These are phyloP conservation scores for Lecanosticta acicola DNA, from an alignment of 2,329 filamentous ascomycete genomes.

Conservation along the genomic window DNA sequence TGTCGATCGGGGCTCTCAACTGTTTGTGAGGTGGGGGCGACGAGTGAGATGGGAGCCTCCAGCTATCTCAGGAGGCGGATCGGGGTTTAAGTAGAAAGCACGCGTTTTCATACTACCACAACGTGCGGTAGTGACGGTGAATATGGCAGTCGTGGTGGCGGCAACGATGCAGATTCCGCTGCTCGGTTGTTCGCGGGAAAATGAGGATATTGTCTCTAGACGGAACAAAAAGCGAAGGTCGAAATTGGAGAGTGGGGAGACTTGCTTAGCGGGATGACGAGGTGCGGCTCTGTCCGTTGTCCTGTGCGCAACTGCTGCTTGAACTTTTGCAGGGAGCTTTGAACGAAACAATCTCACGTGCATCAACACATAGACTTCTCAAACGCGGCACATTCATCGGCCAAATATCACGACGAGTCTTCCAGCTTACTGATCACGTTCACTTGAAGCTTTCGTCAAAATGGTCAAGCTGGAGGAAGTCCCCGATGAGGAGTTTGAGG, in stretches of 20 bases:
- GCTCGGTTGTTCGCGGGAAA: too few relatives aligned
- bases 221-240: too few relatives aligned
- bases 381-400: not conserved
- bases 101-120: conserved; percentile 29
- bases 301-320: conserved; percentile 1
- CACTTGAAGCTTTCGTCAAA: conserved; percentile 33
- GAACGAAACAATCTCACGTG: not conserved
- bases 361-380: conserved; percentile 1
- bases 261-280: too few relatives aligned
- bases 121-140: conserved; percentile 13
- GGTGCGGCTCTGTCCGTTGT: too few relatives aligned
- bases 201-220: too few relatives aligned
- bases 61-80: conserved; percentile 27
- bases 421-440: not conserved
- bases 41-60: conserved; percentile 17
- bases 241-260: too few relatives aligned
- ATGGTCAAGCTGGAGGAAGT: conserved; percentile 99
- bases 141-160: too few relatives aligned
- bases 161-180: too few relatives aligned
- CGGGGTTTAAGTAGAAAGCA: conserved; percentile 24
- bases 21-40: conserved; percentile 24
- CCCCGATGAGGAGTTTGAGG: conserved; percentile 88
- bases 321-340: not conserved
- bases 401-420: not conserved
- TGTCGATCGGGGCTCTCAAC: conserved; percentile 19